These are phyloP conservation scores for Kazachstania sp. DNA, from an alignment of 1,139 yeast species.

Conservation along the genomic window DNA sequence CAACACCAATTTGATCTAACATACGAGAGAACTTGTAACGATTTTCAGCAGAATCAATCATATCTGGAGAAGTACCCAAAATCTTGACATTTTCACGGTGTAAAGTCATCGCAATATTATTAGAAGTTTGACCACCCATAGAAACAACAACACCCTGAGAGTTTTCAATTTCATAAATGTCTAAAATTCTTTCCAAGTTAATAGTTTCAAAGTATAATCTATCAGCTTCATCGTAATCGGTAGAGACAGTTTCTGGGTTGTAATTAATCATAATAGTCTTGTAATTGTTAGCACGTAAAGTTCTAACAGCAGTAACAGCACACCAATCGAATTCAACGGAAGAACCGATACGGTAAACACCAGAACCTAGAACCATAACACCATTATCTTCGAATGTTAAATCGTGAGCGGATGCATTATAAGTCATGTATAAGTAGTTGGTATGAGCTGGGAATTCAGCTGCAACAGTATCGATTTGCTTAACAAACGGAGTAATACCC, in stretches of 20 bases:
- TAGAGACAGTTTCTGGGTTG: slow-evolving; percentile 97
- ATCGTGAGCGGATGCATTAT: slow-evolving; percentile 88
- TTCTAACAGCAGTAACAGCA: slow-evolving; percentile 92
- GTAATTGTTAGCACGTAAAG: slow-evolving; percentile 76
- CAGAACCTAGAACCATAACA: slow-evolving; percentile 85
- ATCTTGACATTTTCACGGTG: slow-evolving; percentile 94
- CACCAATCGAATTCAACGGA: slow-evolving; percentile 96
- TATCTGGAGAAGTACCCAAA: slow-evolving; percentile 94
- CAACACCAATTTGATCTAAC: slow-evolving; percentile 94
- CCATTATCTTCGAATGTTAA: slow-evolving; percentile 78
- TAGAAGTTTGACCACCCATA: slow-evolving; percentile 99
- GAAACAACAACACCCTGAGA: slow-evolving; percentile 91
- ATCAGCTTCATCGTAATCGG: slow-evolving; percentile 98
- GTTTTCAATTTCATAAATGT: slow-evolving; percentile 87
- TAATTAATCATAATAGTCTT: slow-evolving; percentile 97
- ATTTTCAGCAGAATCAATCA: slow-evolving; percentile 98
- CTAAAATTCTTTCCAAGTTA: slow-evolving; percentile 89
- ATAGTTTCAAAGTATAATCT: slow-evolving; percentile 94
- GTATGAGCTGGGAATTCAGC: slow-evolving; percentile 98
- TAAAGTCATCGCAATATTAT: slow-evolving; percentile 88
- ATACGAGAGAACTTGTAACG: slow-evolving; percentile 96
- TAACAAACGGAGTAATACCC: slow-evolving; percentile 86
- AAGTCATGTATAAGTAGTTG: slow-evolving; percentile 89
- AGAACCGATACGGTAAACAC: slow-evolving; percentile 91
- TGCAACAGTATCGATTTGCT: slow-evolving; percentile 97